Evolutionary conservation across 176 grass and related monocot genomes (phyloP).

Genomic region (Bothriochloa decipiens): DNA sequence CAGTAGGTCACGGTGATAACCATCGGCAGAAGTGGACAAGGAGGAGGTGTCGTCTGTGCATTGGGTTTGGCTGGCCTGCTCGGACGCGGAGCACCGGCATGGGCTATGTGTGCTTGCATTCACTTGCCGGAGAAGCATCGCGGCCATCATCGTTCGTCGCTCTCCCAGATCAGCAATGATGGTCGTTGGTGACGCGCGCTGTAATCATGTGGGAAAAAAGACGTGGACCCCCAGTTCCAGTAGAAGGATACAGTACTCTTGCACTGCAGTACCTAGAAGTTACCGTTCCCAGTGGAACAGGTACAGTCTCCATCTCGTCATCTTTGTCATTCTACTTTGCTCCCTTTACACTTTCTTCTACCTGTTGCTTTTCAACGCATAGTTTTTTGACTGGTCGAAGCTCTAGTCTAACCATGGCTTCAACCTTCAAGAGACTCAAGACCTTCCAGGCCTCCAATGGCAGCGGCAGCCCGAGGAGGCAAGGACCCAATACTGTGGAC

Average conservation of each 20-base stretch:
- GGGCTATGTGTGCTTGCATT: conserved; percentile 36
- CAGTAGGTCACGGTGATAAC: conserved; percentile 9
- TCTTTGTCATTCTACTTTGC: conserved; percentile 1
- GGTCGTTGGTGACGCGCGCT: neutral
- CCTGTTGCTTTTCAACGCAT: conserved; percentile 37
- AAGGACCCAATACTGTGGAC: neutral
- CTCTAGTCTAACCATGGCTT: neutral
- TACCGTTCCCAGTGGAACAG: conserved; percentile 26
- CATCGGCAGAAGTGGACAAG: neutral
- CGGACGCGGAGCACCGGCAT: neutral
- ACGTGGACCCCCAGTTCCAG: neutral
- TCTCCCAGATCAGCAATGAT: conserved; percentile 38
- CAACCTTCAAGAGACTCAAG: too few species aligned
- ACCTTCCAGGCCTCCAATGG: neutral
- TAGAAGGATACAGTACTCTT: neutral
- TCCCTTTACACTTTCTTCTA: conserved; percentile 51
- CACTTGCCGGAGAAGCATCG: conserved; percentile 46
- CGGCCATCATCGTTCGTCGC: conserved; percentile 17
- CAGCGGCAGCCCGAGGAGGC: neutral
- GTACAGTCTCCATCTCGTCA: conserved; percentile 13
- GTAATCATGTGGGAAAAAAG: conserved; percentile 27
- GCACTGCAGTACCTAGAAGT: neutral
- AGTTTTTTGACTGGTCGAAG: conserved; percentile 31
- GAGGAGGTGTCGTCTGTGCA: neutral
- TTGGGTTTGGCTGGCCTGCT: neutral